phyloP scores from a whole-genome alignment of 208 protist genomes.

The Endotrypanum monterogeii region DNA sequence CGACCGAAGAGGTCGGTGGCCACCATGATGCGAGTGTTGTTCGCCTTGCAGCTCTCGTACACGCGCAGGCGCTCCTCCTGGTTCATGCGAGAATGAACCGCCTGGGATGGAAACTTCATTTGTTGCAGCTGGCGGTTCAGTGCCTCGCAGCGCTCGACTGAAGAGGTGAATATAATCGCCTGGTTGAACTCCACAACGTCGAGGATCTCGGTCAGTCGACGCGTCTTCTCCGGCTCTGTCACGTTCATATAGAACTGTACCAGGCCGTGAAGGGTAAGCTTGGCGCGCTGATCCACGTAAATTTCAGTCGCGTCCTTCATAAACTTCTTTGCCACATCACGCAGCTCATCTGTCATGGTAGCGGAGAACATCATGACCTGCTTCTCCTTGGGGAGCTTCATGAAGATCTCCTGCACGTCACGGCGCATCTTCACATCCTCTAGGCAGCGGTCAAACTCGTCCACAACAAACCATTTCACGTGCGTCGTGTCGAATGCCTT shows the following conservation, averaged over 20 bases:
- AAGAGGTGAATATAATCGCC: conserved; percentile 99
- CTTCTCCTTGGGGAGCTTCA: conserved; percentile 96
- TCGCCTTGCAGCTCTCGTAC: conserved; percentile 98
- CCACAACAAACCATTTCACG: conserved; percentile 98
- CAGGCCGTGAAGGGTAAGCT: conserved; percentile 99
- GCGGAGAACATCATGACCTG: conserved; percentile 99
- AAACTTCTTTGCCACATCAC: conserved; percentile 97
- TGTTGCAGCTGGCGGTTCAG: conserved; percentile 96
- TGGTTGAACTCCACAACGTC: conserved; percentile 99
- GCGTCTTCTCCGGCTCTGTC: conserved; percentile 97
- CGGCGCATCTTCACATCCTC: conserved; percentile 95
- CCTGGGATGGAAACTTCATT: conserved; percentile 96
- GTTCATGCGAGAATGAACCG: conserved; percentile 95
- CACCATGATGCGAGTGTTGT: conserved; percentile 98
- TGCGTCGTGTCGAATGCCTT: conserved; percentile 93
- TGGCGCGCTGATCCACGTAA: conserved; percentile 98
- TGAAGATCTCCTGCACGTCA: conserved; percentile 98
- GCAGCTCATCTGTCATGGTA: conserved; percentile 97
- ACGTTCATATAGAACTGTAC: conserved; percentile 99
- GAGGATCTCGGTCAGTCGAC: conserved; percentile 97
- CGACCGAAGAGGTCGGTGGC: conserved; percentile 99
- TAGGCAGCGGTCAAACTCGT: conserved; percentile 99
- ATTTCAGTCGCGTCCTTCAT: conserved; percentile 97
- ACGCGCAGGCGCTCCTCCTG: conserved; percentile 92
- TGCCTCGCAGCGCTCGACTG: conserved; percentile 91